phyloP scores from a whole-genome alignment of 306 rosid genomes.

The Ziziphus jujuba region DNA sequence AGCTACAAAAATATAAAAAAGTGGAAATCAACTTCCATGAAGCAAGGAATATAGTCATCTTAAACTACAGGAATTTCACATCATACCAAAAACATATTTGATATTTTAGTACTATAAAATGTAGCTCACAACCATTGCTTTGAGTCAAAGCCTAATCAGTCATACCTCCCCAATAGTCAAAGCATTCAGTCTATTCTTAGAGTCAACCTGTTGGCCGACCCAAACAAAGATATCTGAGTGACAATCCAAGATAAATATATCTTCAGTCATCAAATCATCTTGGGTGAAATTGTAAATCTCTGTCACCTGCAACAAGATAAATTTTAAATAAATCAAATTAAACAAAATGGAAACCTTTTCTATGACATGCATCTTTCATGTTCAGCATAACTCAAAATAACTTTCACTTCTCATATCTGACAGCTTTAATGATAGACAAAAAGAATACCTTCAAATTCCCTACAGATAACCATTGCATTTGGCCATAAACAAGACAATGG shows the following conservation, averaged over 20 bases:
- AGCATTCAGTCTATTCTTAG: slow-evolving; percentile 63
- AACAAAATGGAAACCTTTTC: slow-evolving; percentile 17
- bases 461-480: slow-evolving; percentile 37
- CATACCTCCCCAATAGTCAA: slow-evolving; percentile 92
- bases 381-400: slow-evolving; percentile 17
- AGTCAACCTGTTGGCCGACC: slow-evolving; percentile 88
- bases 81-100: slow-evolving; percentile 5
- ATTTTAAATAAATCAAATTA: slow-evolving; percentile 34
- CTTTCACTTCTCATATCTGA: slow-evolving; percentile 22
- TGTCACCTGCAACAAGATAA: slow-evolving; percentile 53
- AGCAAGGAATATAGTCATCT: too few relatives aligned
- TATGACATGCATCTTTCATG: slow-evolving; percentile 4
- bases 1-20: not conserved
- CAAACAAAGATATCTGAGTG: slow-evolving; percentile 84
- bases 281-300: slow-evolving; percentile 93
- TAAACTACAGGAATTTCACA: not conserved
- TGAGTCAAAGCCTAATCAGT: slow-evolving; percentile 29
- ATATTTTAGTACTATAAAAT: slow-evolving; percentile 8
- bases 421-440: slow-evolving; percentile 11
- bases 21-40: not conserved
- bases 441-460: slow-evolving; percentile 75
- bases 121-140: slow-evolving; percentile 23
- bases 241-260: slow-evolving; percentile 75
- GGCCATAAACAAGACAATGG: slow-evolving; percentile 34
- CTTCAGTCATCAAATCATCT: slow-evolving; percentile 99